Conservation (phyloP, 2,329 filamentous ascomycete genomes). For the Beauveria scarabaeidicola region DNA sequence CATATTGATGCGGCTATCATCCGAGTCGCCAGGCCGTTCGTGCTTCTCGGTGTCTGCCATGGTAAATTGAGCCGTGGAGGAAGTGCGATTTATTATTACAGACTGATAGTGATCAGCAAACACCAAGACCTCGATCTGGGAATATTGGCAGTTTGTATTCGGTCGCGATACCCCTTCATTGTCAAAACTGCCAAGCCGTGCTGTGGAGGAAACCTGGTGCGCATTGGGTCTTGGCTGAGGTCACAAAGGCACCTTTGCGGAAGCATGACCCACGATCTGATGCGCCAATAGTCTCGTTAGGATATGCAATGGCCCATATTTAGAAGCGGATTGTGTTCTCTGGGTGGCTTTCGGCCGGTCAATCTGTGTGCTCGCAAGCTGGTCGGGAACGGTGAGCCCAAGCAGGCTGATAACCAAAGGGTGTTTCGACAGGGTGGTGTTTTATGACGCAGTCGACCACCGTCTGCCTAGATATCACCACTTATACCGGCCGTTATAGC, state of each 20-base stretch:
- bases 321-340: neutral
- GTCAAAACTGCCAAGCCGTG: neutral
- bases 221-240: slow-evolving; percentile 6
- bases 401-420: neutral
- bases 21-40: neutral
- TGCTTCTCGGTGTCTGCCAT: slow-evolving; percentile 1
- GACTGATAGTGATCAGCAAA: neutral
- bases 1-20: neutral
- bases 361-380: neutral
- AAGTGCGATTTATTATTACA: neutral
- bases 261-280: neutral
- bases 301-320: neutral
- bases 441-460: neutral
- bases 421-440: neutral
- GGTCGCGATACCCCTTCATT: neutral
- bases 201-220: slow-evolving; percentile 1
- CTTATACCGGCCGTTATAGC: neutral
- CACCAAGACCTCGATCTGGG: neutral
- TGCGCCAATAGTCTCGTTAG: neutral
- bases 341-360: neutral
- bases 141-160: neutral
- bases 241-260: slow-evolving; percentile 1
- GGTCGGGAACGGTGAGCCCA: too few relatives aligned
- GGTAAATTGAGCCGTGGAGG: neutral
- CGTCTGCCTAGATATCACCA: neutral